Conservation (phyloP, 208 protist genomes). For the Leishmania turanica region DNA sequence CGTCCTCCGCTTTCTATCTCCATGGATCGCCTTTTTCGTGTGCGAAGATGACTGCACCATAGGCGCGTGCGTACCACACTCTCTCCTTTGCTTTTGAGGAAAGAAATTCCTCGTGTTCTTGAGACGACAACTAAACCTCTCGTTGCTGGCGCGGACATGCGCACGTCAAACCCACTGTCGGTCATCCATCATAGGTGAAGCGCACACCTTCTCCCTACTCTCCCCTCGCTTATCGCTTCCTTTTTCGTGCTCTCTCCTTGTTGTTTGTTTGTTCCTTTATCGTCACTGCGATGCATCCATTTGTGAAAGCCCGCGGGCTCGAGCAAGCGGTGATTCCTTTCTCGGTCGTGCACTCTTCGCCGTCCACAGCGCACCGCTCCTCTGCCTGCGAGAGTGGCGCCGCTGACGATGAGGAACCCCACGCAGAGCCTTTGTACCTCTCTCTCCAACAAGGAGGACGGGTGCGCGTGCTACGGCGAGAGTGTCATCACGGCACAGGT, state of each 20-base stretch:
- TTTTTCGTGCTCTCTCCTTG: too few species aligned
- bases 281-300: background rate
- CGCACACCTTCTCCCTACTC: background rate
- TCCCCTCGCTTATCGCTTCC: background rate
- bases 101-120: too few species aligned
- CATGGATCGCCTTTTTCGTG: background rate
- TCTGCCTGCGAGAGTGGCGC: background rate
- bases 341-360: slow-evolving; percentile 10
- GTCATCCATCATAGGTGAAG: too few species aligned
- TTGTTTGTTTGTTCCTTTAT: background rate
- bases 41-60: background rate
- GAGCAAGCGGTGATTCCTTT: slow-evolving; percentile 44
- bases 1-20: background rate
- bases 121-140: too few species aligned
- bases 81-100: too few species aligned
- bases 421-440: slow-evolving; percentile 31
- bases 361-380: background rate
- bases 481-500: background rate
- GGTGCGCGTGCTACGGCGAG: slow-evolving; percentile 45
- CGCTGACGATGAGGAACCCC: background rate
- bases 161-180: too few species aligned
- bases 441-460: slow-evolving; percentile 21
- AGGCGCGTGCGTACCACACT: too few species aligned
- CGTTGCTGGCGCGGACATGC: too few species aligned
- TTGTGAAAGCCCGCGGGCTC: background rate